Evolutionary conservation across 2,329 filamentous ascomycete genomes (phyloP), one percentile per base, ranked within the genome.

Genomic region (Cordyceps cicadae): DNA sequence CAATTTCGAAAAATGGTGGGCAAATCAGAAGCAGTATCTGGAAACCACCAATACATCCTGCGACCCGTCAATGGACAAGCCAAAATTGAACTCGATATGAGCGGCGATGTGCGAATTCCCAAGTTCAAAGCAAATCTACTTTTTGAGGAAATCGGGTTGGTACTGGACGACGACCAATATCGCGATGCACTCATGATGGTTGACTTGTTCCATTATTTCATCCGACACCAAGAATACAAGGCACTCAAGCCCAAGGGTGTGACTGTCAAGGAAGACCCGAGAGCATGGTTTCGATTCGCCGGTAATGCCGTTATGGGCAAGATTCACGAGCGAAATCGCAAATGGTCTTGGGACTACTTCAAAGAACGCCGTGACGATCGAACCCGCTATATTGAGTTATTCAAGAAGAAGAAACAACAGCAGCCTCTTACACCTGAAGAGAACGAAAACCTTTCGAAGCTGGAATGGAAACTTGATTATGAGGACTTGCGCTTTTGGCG

Each of bases 401-500:
- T 97, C 82, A 99, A 97, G 75, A 97, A 96, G 77, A 90, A 87
- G 73, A 92, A 91, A 70, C 83, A 87, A 64, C 87, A 84, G 67
- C 85, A 86, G 63, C 88, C 89, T 63, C 76, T 97, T 12, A 81
- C 85, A 0, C 72, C 86, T 0, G 79, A 87, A 8, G 94, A 99
- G 66, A 79, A 74, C 1, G 85, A 87, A 50, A 89, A 92, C 45
- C 71, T 97, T 1, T 84, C 87, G 49, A 80, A 80, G 54, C 81
- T 99, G 2, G 94, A 99, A 71, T 85, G 84, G 78, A 97, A 97
- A 71, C 81, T 96, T 2, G 86, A 82, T 39, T 99, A 99, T 70
- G 94, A 99, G 72, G 95, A 99, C 70, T 80, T 99, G 58, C 88
- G 94, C 5, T 99, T 99, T 76, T 99, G 94, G 92, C 84, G 94